Percentiles rank a stretch among this genome's conserved stretches.
Evolutionary conservation across 2,329 filamentous ascomycete genomes (phyloP).

Genomic region (Sphaceloma murrayae): DNA sequence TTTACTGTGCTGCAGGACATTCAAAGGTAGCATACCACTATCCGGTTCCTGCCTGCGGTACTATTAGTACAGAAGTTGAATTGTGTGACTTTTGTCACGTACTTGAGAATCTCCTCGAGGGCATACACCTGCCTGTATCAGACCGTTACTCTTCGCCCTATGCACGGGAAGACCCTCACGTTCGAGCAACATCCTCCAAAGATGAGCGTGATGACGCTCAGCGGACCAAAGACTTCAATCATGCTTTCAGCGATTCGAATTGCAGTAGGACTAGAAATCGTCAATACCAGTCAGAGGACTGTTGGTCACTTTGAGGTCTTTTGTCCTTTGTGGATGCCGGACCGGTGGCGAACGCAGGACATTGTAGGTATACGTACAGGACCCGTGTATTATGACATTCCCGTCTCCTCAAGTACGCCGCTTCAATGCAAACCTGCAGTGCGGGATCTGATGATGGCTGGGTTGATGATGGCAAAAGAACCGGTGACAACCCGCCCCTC

Average conservation of each 20-base stretch:
- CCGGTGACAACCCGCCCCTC: too few species aligned
- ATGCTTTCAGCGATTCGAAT: background rate
- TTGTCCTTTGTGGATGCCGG: too few species aligned
- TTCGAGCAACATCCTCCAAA: slow-evolving; percentile 95
- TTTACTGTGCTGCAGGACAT: background rate
- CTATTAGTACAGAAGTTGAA: slow-evolving; percentile 19
- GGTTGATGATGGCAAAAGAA: too few species aligned
- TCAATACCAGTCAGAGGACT: background rate
- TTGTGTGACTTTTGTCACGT: slow-evolving; percentile 37
- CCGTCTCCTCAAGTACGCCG: too few species aligned
- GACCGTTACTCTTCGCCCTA: slow-evolving; percentile 19
- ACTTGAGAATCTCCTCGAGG: slow-evolving; percentile 91
- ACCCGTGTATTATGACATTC: too few species aligned
- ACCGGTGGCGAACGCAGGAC: too few species aligned
- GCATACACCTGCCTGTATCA: slow-evolving; percentile 64
- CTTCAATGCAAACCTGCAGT: too few species aligned
- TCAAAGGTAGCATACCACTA: slow-evolving; percentile 52
- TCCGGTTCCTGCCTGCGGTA: slow-evolving; percentile 62
- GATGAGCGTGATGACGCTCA: slow-evolving; percentile 66
- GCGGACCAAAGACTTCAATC: slow-evolving; percentile 22
- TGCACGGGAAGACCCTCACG: slow-evolving; percentile 42
- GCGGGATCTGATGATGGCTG: too few species aligned
- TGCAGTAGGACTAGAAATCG: too few species aligned
- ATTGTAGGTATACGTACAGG: too few species aligned
- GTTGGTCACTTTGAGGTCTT: background rate